Base-by-base conservation (phyloP, 805 yeast genomes). In the Myxozyma sirexii region DNA sequence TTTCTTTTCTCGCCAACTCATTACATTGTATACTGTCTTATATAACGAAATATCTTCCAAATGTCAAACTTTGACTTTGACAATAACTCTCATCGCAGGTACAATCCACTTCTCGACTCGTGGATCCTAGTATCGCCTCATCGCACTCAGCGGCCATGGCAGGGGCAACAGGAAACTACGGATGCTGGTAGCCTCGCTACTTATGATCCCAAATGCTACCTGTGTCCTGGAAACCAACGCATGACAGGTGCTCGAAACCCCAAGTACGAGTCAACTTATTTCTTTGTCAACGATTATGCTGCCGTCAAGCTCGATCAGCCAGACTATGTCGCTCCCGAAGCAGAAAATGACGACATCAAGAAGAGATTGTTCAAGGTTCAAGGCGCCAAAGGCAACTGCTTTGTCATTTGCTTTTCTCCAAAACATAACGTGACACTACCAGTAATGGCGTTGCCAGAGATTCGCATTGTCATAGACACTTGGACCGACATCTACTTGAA, bases 81-180 rank as follows among this genome's bases (percentile, higher is more conserved):
- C 50, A 56, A 65, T 53, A 47, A 65, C 54, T 82, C 89, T 1
- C 92, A 87, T 69, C 80, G 90, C 65, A 79, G 93, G 51, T 83
- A 76, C 72, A 87, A 87, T 67, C 90, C 90, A 3, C 77, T 87
- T 63, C 79, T 86, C n/a, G 82, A 82, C 54, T 72, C 80, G n/a
- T 85, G 86, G 83, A 84, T 87, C 26, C 76, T 87, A 52, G 86
- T 87, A 52, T 85, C 90, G 15, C 92, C 93, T 4, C 93, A 87
- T 69, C 76, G 92, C 58, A 83, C 90, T 31, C 84, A 85, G 71
- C 78, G 93, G 65, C 92, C 93, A 21, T 87, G 92, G 92, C 87
- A 84, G 71, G 92, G 92, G 38, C 88, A 84, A 62, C 79, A 83
- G 64, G 92, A 87, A 70, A 76, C 76, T 37, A 71, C 78, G 15